A percentile compares a stretch with the other conserved stretches of the same genome.
Conservation (phyloP, 73 alveolate genomes). For the Blepharisma stoltei region DNA sequence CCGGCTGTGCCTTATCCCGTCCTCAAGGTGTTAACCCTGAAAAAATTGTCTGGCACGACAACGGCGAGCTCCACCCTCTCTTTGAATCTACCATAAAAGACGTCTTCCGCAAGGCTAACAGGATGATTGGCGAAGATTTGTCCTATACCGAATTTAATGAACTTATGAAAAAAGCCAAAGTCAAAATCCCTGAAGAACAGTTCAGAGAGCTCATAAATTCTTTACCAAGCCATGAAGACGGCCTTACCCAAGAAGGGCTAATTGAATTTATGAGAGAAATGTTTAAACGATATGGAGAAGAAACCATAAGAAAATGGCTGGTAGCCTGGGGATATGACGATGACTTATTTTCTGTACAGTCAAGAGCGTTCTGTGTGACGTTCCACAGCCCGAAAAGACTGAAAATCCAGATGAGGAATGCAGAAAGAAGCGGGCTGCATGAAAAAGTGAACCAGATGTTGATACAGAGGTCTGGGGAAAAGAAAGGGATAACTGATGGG, state of each 20-base stretch:
- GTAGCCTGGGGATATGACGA: constrained; percentile 91
- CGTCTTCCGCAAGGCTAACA: constrained; percentile 96
- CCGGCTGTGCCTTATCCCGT: constrained; percentile 80
- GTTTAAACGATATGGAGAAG: constrained; percentile 63
- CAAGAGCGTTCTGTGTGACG: constrained; percentile 88
- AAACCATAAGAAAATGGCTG: constrained; percentile 76
- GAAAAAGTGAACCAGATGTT: constrained; percentile 65
- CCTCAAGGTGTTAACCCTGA: constrained; percentile 30
- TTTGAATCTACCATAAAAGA: constrained; percentile 72
- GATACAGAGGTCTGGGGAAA: neutral
- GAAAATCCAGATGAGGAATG: constrained; percentile 93
- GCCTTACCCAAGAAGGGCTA: constrained; percentile 91
- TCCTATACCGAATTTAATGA: constrained; percentile 85
- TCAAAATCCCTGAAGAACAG: constrained; percentile 33
- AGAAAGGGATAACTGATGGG: neutral
- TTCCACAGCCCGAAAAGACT: constrained; percentile 84
- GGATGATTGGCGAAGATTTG: constrained; percentile 84
- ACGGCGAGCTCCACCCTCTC: constrained; percentile 49
- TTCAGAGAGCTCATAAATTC: constrained; percentile 54
- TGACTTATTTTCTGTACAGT: constrained; percentile 77
- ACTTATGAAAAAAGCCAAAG: constrained; percentile 85
- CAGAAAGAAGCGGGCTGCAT: constrained; percentile 86
- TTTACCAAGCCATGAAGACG: constrained; percentile 80
- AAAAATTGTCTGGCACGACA: constrained; percentile 11
- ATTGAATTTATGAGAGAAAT: constrained; percentile 80